Conservation (phyloP, 1,284 basidiomycete species). For the Dichomitus squalens region DNA sequence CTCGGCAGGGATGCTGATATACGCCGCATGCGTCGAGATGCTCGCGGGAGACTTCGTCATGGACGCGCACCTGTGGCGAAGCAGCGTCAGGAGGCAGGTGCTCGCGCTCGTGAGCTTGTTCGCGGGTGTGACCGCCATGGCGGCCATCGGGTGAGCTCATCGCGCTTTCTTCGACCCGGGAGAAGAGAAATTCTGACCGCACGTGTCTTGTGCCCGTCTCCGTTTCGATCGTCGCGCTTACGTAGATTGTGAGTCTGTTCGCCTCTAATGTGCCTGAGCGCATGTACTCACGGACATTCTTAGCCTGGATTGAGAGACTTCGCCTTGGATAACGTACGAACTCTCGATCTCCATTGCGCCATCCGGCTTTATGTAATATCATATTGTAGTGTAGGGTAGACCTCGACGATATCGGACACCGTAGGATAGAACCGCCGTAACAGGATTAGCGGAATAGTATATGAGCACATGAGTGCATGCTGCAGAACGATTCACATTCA, state of each 20-base stretch:
- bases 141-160: conserved; percentile 41
- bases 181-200: no score
- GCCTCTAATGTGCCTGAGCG: no score
- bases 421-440: neutral
- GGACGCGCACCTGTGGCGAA: conserved; percentile 50
- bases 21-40: conserved; percentile 80
- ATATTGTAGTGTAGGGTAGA: neutral
- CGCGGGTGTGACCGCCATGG: conserved; percentile 60
- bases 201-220: no score
- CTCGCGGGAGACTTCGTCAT: conserved; percentile 78
- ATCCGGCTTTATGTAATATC: no score
- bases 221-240: no score
- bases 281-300: no score
- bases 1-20: conserved; percentile 79
- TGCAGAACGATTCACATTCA: no score
- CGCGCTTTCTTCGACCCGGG: no score
- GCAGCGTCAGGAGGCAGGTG: conserved; percentile 45
- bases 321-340: no score
- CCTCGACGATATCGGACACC: neutral
- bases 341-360: no score
- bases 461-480: neutral
- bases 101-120: conserved; percentile 59
- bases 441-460: neutral
- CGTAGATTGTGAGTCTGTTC: no score
- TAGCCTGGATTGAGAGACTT: no score